Evolutionary conservation across 257 asterid species (phyloP), one percentile per base, ranked within the genome.

Genomic region (Henckelia pumila): DNA sequence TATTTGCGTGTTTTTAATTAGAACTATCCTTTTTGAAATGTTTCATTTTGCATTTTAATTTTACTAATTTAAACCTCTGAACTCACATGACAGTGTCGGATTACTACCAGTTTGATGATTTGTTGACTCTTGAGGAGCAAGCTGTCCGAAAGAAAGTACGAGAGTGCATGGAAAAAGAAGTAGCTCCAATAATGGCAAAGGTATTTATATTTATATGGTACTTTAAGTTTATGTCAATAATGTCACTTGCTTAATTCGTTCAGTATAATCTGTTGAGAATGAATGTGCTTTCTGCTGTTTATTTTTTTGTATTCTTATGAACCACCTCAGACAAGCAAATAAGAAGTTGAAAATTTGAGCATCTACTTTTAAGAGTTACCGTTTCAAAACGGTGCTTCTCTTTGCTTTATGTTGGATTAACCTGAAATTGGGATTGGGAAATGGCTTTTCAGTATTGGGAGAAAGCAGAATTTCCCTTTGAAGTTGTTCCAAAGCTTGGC

Each of bases 381-480:
- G 23, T 16, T 64, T n/a, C 19, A 33, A 9, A 61, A 37, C 52
- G 49, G 23, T 6, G 20, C 9, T 61, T 53, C 3, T 50, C 37
- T 21, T 44, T 19, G 26, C n/a, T 59, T 71, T 58, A 13, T 74
- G 65, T 63, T 55, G 56, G 58, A 29, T 73, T 67, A 59, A 61
- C 67, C 64, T 17, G 37, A 64, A 13, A 40, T 40, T 67, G 56
- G 64, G 62, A 7, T 50, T 61, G 71, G 62, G 35, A 57, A 65
- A 52, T 70, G 37, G 66, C 63, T 73, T 73, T 71, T 75, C 81
- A 91, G 99, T 94, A 87, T 61, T 94, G 99, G 99, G 97, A 94
- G 83, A 94, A 86, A 81, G 97, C 96, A 49, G 93, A 91, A 80
- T 94, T 94, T 80, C 99, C 97, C 8, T 94, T 94, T 74, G 95